phyloP scores from a whole-genome alignment of 208 protist species.

The Blastocrithidia nonstop region DNA sequence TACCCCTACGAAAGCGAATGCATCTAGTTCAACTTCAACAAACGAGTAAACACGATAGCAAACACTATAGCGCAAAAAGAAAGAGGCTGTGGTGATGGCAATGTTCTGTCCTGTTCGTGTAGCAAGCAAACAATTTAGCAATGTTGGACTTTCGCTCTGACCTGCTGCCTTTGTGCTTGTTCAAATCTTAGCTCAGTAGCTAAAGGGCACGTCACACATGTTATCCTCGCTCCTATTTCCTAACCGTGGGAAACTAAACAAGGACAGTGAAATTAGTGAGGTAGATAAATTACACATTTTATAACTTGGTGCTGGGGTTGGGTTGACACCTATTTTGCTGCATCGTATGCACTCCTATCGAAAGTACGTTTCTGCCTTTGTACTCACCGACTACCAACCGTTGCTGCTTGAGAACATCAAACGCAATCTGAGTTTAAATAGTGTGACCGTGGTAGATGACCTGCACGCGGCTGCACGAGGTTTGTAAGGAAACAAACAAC shows the following conservation, averaged over 20 bases:
- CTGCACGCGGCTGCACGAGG: constrained; percentile 9
- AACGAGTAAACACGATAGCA: not conserved
- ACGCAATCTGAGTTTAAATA: constrained; percentile 31
- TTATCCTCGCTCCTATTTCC: constrained; percentile 14
- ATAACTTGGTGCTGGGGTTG: constrained; percentile 63
- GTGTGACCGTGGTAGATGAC: constrained; percentile 11
- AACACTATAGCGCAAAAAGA: constrained; percentile 1
- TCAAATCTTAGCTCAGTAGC: constrained; percentile 50
- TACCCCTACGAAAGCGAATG: not conserved
- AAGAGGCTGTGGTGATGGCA: not conserved
- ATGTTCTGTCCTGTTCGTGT: constrained; percentile 41
- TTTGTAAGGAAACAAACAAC: constrained; percentile 11
- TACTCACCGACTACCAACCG: constrained; percentile 58
- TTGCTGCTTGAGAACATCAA: constrained; percentile 52
- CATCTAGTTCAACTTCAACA: not conserved
- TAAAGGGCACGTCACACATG: constrained; percentile 18
- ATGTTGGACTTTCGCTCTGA: constrained; percentile 69
- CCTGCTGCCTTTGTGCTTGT: constrained; percentile 59
- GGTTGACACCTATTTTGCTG: constrained; percentile 41
- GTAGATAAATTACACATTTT: constrained; percentile 32
- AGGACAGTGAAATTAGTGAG: constrained; percentile 1
- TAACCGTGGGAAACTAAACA: not conserved
- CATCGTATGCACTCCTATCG: constrained; percentile 19
- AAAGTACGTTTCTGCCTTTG: constrained; percentile 16
- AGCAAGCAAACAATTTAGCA: constrained; percentile 39